These are phyloP conservation scores for Apiospora kogelbergensis DNA, from an alignment of 2,329 filamentous ascomycete genomes.

Conservation along the genomic window DNA sequence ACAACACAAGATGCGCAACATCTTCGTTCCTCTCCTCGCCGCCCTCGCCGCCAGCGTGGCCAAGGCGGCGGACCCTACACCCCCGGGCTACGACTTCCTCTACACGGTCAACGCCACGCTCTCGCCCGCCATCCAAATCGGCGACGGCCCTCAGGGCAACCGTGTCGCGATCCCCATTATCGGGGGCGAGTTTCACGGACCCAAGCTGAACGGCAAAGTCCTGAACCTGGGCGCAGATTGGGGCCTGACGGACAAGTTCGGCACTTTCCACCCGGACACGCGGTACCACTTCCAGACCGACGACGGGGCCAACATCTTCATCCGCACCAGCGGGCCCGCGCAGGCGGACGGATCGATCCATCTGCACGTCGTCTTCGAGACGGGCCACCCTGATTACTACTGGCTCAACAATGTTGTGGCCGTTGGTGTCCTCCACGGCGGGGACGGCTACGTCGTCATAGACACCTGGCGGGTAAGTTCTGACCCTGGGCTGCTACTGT, in stretches of 20 bases:
- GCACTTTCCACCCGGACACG: conserved; percentile 29
- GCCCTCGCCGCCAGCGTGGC: background rate
- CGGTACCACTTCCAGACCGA: conserved; percentile 30
- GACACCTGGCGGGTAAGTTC: conserved; percentile 29
- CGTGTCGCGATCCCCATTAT: conserved; percentile 28
- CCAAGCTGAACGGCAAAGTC: conserved; percentile 24
- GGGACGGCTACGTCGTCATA: conserved; percentile 21
- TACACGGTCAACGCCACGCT: conserved; percentile 30
- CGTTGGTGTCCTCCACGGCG: conserved; percentile 25
- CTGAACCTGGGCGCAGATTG: conserved; percentile 31
- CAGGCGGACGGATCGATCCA: conserved; percentile 25
- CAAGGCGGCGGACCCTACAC: conserved; percentile 4
- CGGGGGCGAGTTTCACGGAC: conserved; percentile 28
- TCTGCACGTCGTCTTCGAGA: conserved; percentile 27
- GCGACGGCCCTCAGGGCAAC: conserved; percentile 23
- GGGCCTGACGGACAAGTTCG: conserved; percentile 25
- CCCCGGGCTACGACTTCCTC: conserved; percentile 26
- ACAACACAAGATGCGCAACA: background rate
- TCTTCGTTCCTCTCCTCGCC: background rate
- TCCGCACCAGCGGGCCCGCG: conserved; percentile 28
- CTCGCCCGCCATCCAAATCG: conserved; percentile 21
- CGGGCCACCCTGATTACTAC: conserved; percentile 27
- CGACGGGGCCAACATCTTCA: conserved; percentile 31
- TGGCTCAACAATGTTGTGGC: conserved; percentile 33
- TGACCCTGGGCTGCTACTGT: background rate